Evolutionary conservation across 1,139 yeast species (phyloP).

Genomic region (Geotrichum bryndzae): DNA sequence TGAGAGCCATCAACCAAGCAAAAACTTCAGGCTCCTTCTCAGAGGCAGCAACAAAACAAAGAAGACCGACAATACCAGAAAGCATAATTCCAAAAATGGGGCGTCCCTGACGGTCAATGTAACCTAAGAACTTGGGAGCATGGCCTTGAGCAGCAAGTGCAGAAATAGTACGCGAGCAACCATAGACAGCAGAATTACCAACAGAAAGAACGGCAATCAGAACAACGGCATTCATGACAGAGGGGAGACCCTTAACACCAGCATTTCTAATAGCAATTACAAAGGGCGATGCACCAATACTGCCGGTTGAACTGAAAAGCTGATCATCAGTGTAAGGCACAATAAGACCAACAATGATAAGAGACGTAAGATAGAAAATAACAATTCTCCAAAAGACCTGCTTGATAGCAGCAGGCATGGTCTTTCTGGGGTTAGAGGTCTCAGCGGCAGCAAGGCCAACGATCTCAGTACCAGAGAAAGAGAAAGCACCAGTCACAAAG

Average conservation of each 20-base stretch:
- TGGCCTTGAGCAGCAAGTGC: constrained; percentile 77
- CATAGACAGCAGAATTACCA: constrained; percentile 73
- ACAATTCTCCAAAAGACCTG: constrained; percentile 68
- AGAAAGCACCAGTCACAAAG: constrained; percentile 78
- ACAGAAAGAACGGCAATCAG: constrained; percentile 65
- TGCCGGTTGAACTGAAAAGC: constrained; percentile 43
- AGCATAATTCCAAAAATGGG: constrained; percentile 61
- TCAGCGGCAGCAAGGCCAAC: constrained; percentile 82
- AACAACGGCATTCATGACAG: constrained; percentile 67
- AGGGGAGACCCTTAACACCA: constrained; percentile 56
- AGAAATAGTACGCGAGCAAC: constrained; percentile 73
- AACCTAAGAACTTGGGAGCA: constrained; percentile 67
- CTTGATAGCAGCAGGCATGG: constrained; percentile 60
- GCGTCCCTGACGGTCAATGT: constrained; percentile 68
- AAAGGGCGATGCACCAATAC: constrained; percentile 64
- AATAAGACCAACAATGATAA: constrained; percentile 54
- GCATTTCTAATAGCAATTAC: constrained; percentile 60
- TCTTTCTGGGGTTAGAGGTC: constrained; percentile 61
- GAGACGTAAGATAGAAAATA: constrained; percentile 56
- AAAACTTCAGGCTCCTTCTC: constrained; percentile 61
- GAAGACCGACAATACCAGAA: constrained; percentile 55
- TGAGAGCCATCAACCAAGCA: constrained; percentile 74
- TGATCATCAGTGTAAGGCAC: constrained; percentile 56
- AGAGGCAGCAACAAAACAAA: constrained; percentile 65
- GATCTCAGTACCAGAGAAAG: constrained; percentile 77